Percentiles rank a stretch among this genome's conserved stretches.
Evolutionary conservation across 768 basidiomycete genomes (phyloP).

Genomic region (Nevesoporus exiguus): DNA sequence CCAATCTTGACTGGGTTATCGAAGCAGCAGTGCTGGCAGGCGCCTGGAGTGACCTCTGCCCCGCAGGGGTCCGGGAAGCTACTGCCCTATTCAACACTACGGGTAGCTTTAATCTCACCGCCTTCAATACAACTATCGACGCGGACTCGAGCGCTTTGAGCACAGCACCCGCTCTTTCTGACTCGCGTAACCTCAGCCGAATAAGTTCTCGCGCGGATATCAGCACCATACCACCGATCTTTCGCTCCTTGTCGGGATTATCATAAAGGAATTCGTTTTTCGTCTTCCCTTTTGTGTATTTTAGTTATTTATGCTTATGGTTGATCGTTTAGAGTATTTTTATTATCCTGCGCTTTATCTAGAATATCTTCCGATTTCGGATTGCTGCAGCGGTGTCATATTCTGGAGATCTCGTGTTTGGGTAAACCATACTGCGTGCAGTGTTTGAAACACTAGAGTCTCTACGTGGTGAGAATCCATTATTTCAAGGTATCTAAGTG

Average conservation of each 20-base stretch:
- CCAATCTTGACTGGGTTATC: neutral
- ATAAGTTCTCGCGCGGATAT: conserved; percentile 16
- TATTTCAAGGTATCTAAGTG: too few relatives aligned
- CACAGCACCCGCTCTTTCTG: neutral
- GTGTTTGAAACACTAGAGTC: neutral
- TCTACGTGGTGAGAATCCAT: too few relatives aligned
- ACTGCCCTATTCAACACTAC: conserved; percentile 16
- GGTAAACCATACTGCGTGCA: neutral
- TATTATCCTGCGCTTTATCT: neutral
- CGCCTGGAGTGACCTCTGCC: conserved; percentile 22
- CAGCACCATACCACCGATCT: conserved; percentile 14
- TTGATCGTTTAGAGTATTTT: neutral
- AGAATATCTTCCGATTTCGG: neutral
- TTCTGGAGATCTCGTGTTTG: neutral
- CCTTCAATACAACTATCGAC: conserved; percentile 7
- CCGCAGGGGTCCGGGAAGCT: conserved; percentile 15
- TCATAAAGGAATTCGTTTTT: neutral
- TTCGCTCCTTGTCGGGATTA: conserved; percentile 8
- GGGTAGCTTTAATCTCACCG: conserved; percentile 17
- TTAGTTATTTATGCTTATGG: neutral
- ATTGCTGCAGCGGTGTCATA: neutral
- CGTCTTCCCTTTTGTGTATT: neutral
- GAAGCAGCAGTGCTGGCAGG: conserved; percentile 6
- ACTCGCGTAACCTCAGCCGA: neutral
- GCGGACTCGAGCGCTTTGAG: neutral